phyloP scores from a whole-genome alignment of 306 rosid genomes.

The Carpinus viminea region DNA sequence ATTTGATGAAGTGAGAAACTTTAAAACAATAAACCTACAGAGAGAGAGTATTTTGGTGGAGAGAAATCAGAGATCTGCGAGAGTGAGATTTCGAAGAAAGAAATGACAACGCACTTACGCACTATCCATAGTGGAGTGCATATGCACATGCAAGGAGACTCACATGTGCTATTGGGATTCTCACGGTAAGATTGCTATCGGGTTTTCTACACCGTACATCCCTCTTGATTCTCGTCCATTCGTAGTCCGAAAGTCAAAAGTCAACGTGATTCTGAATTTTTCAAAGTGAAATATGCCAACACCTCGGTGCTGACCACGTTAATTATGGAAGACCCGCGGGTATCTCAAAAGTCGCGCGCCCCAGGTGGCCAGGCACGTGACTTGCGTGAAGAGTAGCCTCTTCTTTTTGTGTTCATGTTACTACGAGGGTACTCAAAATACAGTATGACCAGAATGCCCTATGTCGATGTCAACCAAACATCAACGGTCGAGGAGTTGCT shows the following conservation, averaged over 20 bases:
- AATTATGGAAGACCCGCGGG: slow-evolving; percentile 28
- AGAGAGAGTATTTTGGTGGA: slow-evolving; percentile 3
- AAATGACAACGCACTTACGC: slow-evolving; percentile 12
- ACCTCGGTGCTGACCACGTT: slow-evolving; percentile 35
- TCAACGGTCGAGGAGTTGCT: background rate
- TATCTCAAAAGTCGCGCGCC: slow-evolving; percentile 21
- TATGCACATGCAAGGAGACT: slow-evolving; percentile 2
- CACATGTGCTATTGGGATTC: slow-evolving; percentile 22
- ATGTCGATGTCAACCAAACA: slow-evolving; percentile 1
- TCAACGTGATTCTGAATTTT: slow-evolving; percentile 43
- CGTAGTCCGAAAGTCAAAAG: slow-evolving; percentile 17
- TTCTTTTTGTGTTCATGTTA: slow-evolving; percentile 9
- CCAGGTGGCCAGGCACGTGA: slow-evolving; percentile 42
- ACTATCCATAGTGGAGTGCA: background rate
- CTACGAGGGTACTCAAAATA: too few species aligned
- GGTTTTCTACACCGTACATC: slow-evolving; percentile 29
- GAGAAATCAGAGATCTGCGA: slow-evolving; percentile 47
- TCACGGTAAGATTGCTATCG: slow-evolving; percentile 35
- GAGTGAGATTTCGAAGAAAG: slow-evolving; percentile 37
- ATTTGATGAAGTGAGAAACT: slow-evolving; percentile 18
- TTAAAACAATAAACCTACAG: slow-evolving; percentile 21
- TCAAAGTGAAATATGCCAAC: slow-evolving; percentile 20
- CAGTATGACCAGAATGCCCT: background rate
- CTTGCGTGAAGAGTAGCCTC: slow-evolving; percentile 29
- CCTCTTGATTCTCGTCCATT: slow-evolving; percentile 25